These are phyloP conservation scores for Oemleria cerasiformis DNA, from an alignment of 306 rosid species.

Conservation along the genomic window DNA sequence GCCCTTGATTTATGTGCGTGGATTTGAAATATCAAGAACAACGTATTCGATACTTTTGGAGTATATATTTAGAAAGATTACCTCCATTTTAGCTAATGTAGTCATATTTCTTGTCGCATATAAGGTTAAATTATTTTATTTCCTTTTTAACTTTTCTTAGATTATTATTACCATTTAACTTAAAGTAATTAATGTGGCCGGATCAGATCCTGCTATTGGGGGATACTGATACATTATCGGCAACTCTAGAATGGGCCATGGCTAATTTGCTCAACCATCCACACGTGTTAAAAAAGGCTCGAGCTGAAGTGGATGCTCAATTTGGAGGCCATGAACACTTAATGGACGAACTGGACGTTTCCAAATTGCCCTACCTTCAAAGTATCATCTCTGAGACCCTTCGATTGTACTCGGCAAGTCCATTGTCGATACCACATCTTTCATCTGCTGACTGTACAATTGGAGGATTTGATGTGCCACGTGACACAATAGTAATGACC, in stretches of 20 bases:
- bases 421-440: constrained; percentile 31
- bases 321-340: constrained; percentile 27
- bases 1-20: no score
- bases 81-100: no score
- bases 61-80: no score
- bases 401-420: constrained; percentile 24
- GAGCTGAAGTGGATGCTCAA: constrained; percentile 22
- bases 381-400: constrained; percentile 33
- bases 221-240: constrained; percentile 48
- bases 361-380: constrained; percentile 26
- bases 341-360: constrained; percentile 31
- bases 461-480: constrained; percentile 36
- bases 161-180: neutral
- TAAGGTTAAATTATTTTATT: no score
- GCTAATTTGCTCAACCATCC: neutral
- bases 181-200: no score
- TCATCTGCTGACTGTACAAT: constrained; percentile 31
- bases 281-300: neutral
- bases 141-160: no score
- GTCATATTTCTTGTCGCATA: no score
- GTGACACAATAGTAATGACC: constrained; percentile 28
- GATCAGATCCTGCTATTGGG: constrained; percentile 35
- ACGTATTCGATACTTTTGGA: no score
- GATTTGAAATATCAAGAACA: no score
- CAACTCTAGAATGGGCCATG: neutral